Evolutionary conservation across 129 eudicot species (phyloP), one percentile per base, ranked within the genome.

Genomic region (Chrysanthemum seticuspe): DNA sequence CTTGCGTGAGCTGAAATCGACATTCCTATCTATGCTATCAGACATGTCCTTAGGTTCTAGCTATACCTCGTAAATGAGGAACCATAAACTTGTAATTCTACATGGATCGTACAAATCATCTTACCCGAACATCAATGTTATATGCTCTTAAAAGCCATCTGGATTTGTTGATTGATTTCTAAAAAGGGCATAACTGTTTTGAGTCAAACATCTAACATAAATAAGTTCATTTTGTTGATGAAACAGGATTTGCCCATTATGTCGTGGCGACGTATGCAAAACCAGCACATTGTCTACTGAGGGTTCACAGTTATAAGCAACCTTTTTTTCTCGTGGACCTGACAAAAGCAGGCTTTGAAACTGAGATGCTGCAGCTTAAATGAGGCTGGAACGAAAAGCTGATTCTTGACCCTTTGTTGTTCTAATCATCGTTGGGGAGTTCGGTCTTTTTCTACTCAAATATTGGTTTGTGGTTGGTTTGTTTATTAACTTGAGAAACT

Each of bases 191-290:
- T 25, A 44, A 18, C 19, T 13, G 3, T 53, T n/a, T 16, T 61
- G 18, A 12, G 31, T 23, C 29, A 13, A 27, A 13, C 6, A 23
- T 68, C 16, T 27, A 13, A 70, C 36, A 54, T 51, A 16, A 45
- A 10, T 16, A 55, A 68, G 47, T 70, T 72, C 0, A 73, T 48
- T 53, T 68, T 27, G 11, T 6, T 75, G 51, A 75, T 76, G 70
- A 60, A 59, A 71, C 88, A 87, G 92, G 92, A 84, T 87, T 50
- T 87, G 92, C 76, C 92, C 92, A 36, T 82, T 87, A 51, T 87
- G 92, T 76, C 86, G 92, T 40, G 88, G 92, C 14, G 92, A 87
- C 14, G 62, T 87, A 70, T 87, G 92, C 75, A 78, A 74, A 78
- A 60, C 81, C 12, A 75, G 53, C 52, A 62, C 81, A 36, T 59